Evolutionary conservation across 768 basidiomycete genomes (phyloP).

Genomic region (Pilatotrama ljubarskyi): DNA sequence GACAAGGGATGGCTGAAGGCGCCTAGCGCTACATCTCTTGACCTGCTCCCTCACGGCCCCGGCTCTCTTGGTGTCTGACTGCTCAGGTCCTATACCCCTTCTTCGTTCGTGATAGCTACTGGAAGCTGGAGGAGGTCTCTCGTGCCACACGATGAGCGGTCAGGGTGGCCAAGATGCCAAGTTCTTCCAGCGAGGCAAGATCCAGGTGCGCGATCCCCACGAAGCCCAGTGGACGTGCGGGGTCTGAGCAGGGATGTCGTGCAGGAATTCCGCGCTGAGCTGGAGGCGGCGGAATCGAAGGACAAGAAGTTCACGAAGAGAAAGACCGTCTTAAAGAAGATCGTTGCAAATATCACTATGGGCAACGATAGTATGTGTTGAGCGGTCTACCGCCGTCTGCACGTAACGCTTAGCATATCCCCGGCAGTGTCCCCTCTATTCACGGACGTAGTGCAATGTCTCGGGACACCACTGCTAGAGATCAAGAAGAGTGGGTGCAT

Average conservation of each 20-base stretch:
- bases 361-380: slow-evolving; percentile 92
- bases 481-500: slow-evolving; percentile 92
- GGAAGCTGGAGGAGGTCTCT: neutral
- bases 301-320: slow-evolving; percentile 96
- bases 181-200: slow-evolving; percentile 90
- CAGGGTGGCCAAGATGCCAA: slow-evolving; percentile 85
- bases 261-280: slow-evolving; percentile 88
- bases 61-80: neutral
- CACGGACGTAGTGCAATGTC: slow-evolving; percentile 62
- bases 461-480: slow-evolving; percentile 92
- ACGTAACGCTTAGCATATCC: slow-evolving; percentile 13
- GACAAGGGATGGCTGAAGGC: neutral
- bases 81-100: slow-evolving; percentile 6
- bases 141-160: slow-evolving; percentile 37
- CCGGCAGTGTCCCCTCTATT: slow-evolving; percentile 15
- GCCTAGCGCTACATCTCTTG: neutral
- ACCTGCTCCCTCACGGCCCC: slow-evolving; percentile 4
- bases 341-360: slow-evolving; percentile 99
- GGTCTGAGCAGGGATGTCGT: neutral
- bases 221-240: neutral
- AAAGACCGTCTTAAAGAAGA: slow-evolving; percentile 94
- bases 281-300: slow-evolving; percentile 88
- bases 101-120: neutral
- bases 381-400: slow-evolving; percentile 13
- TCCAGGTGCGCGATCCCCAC: slow-evolving; percentile 59